Evolutionary conservation across 371 early-diverging fungal species (phyloP), one percentile per base, ranked within the genome.

Genomic region (Choanephora cucurbitarum): DNA sequence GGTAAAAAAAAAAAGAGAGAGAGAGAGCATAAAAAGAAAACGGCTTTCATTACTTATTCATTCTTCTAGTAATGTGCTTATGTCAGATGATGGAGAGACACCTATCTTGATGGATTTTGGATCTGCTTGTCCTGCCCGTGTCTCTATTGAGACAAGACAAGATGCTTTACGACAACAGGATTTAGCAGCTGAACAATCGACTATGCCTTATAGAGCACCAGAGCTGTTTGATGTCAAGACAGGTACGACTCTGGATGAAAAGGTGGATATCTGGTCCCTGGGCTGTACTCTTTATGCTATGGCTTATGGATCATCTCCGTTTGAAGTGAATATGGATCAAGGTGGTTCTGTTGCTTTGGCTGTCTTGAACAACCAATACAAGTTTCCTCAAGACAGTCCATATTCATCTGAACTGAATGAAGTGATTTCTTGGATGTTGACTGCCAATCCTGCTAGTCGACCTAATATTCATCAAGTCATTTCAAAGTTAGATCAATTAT

Each of bases 91-190:
- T 62, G 79, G 80, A 13, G 67, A 78, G 53, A 79, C 82, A 19
- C 83, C 87, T 0, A 66, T 89, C 1, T 63, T 89, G 33, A 86
- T 88, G 84, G 90, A 90, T 64, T 83, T 90, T 65, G 90, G 90
- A 28, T 86, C 87, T 17, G 79, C 81, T 46, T 62, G 66, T 9
- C 64, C 65, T n/a, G 86, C 88, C 2, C 76, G 80, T 1, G 66
- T 83, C 40, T 65, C 68, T 18, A 76, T 84, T n/a, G 58, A 72
- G 24, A 80, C 66, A 11, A 67, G 85, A 45, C 72, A 73, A 19
- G 68, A 81, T 45, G 90, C 88, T 7, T 52, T 86, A 42, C 40
- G 55, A 52, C 77, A 85, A 58, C 88, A 65, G 39, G 90, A 90
- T 47, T 62, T 79, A 34, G 90, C 88, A 8, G 87, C 85, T 1